Evolutionary conservation across 805 yeast genomes (phyloP).

Genomic region (Candida fluviatilis): DNA sequence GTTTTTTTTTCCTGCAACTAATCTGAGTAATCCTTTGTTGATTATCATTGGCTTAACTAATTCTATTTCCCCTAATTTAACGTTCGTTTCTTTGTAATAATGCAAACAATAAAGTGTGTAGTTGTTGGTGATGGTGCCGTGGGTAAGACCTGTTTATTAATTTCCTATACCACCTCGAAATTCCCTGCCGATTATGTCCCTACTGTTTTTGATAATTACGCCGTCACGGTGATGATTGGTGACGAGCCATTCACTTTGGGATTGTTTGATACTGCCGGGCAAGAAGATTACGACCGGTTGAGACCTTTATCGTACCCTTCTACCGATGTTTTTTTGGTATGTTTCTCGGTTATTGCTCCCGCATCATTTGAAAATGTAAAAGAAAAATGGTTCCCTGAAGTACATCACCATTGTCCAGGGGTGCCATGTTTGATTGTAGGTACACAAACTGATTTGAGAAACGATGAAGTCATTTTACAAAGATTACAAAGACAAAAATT

Average conservation of each 20-base stretch:
- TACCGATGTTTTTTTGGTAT: conserved; percentile 92
- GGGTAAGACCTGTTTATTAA: conserved; percentile 92
- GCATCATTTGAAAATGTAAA: conserved; percentile 96
- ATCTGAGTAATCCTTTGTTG: no score
- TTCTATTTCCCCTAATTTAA: background rate
- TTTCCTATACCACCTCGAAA: conserved; percentile 93
- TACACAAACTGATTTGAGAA: conserved; percentile 92
- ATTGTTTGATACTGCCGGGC: conserved; percentile 98
- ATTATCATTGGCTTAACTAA: background rate
- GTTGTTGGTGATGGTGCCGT: conserved; percentile 99
- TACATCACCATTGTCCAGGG: conserved; percentile 95
- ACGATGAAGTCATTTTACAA: conserved; percentile 86
- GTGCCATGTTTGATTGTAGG: conserved; percentile 97
- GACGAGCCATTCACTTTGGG: conserved; percentile 98
- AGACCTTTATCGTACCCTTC: conserved; percentile 97
- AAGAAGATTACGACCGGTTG: conserved; percentile 96
- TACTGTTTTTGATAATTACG: conserved; percentile 95
- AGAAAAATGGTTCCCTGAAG: conserved; percentile 99
- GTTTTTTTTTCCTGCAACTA: no score
- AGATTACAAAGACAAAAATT: conserved; percentile 88
- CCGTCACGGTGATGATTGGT: conserved; percentile 93
- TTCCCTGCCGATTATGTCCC: conserved; percentile 98
- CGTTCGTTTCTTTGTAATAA: conserved; percentile 9
- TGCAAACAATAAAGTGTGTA: conserved; percentile 83
- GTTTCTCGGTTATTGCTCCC: conserved; percentile 95